Conservation (phyloP, 2,329 filamentous ascomycete genomes). For the Penicillium sp. region DNA sequence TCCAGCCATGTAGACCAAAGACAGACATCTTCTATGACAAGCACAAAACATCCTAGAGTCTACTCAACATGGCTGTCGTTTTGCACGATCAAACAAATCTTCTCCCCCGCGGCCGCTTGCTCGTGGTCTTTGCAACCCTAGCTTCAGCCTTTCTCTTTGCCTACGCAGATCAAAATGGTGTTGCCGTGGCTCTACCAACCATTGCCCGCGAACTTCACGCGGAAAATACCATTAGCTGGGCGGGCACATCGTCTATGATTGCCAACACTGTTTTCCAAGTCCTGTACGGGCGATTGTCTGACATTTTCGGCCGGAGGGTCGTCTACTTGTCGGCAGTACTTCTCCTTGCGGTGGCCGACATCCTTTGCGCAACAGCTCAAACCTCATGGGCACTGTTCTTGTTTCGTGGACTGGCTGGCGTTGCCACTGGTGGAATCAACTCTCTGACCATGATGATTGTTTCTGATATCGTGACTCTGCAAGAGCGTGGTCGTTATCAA, state of each 20-base stretch:
- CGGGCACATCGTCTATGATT: slow-evolving; percentile 65
- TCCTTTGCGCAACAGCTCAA: slow-evolving; percentile 56
- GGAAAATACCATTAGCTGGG: slow-evolving; percentile 58
- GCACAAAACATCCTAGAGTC: background rate
- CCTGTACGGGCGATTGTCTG: slow-evolving; percentile 59
- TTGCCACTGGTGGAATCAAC: slow-evolving; percentile 58
- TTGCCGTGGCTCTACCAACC: slow-evolving; percentile 50
- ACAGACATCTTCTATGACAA: background rate
- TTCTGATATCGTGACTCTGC: slow-evolving; percentile 55
- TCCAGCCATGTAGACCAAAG: background rate
- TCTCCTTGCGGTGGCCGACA: slow-evolving; percentile 54
- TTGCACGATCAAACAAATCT: slow-evolving; percentile 56
- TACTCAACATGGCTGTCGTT: background rate
- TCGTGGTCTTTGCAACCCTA: slow-evolving; percentile 49
- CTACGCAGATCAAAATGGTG: slow-evolving; percentile 56
- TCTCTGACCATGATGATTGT: slow-evolving; percentile 60
- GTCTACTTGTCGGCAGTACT: slow-evolving; percentile 53
- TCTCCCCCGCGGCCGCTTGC: slow-evolving; percentile 45
- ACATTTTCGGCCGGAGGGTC: slow-evolving; percentile 58
- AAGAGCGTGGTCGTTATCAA: slow-evolving; percentile 55
- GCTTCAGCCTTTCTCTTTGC: slow-evolving; percentile 53
- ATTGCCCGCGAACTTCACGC: slow-evolving; percentile 47
- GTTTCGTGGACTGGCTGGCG: slow-evolving; percentile 58
- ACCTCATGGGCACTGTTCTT: slow-evolving; percentile 57
- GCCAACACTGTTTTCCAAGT: slow-evolving; percentile 63